Conservation (phyloP, 768 basidiomycete species). For the Candolleomyces aberdarensis region DNA sequence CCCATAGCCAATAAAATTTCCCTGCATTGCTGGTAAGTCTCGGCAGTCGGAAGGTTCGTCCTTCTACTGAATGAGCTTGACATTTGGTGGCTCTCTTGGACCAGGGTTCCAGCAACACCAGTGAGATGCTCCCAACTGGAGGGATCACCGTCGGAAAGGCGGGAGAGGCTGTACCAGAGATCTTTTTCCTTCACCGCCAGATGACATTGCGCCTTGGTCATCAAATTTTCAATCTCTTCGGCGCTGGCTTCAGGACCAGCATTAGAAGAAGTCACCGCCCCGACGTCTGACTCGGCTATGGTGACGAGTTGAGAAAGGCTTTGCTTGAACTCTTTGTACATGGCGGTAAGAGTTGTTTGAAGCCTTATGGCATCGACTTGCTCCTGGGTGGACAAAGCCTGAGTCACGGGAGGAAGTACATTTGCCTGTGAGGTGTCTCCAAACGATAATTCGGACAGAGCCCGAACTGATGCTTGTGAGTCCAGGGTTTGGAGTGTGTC, state of each 20-base stretch:
- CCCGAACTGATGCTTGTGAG: conserved; percentile 5
- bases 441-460: not conserved
- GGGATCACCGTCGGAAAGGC: not conserved
- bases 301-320: not conserved
- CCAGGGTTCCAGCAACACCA: conserved; percentile 28
- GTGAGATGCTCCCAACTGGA: not conserved
- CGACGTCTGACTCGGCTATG: not conserved
- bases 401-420: too few species aligned
- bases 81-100: conserved; percentile 52
- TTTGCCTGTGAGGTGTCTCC: not conserved
- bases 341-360: not conserved
- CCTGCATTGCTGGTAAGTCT: conserved; percentile 69
- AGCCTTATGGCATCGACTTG: too few species aligned
- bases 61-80: conserved; percentile 65
- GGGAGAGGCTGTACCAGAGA: conserved; percentile 51
- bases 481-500: conserved; percentile 1
- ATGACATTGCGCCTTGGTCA: conserved; percentile 34
- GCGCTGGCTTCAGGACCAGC: not conserved
- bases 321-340: not conserved
- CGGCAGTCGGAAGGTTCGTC: conserved; percentile 54
- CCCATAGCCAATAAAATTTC: conserved; percentile 77
- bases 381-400: not conserved
- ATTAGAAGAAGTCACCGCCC: not conserved
- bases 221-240: not conserved
- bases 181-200: conserved; percentile 58